These are phyloP conservation scores for Clonostachys chloroleuca DNA, from an alignment of 2,329 filamentous ascomycete species.

Conservation along the genomic window DNA sequence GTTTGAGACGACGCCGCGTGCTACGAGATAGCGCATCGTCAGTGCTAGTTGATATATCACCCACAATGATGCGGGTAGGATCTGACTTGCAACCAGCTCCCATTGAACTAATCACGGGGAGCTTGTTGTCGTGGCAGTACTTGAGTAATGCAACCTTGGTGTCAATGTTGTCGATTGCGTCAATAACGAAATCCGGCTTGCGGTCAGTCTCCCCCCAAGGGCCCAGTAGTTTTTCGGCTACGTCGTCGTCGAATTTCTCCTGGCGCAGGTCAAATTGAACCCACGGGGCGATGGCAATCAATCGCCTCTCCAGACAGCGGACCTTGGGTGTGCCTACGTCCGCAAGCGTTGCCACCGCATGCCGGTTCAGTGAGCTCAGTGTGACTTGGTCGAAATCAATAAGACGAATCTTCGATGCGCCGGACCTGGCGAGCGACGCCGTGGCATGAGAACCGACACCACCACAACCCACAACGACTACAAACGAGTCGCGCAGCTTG, in stretches of 20 bases:
- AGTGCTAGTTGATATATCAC: constrained; percentile 82
- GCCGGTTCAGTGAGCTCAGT: constrained; percentile 88
- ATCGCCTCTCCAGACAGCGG: constrained; percentile 69
- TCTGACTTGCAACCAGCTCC: constrained; percentile 92
- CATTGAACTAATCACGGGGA: constrained; percentile 92
- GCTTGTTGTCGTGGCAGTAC: constrained; percentile 73
- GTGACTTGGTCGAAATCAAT: constrained; percentile 98
- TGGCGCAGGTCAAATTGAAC: constrained; percentile 81
- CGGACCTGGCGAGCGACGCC: constrained; percentile 81
- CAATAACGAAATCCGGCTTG: constrained; percentile 82
- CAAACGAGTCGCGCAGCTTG: constrained; percentile 75
- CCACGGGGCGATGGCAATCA: constrained; percentile 90
- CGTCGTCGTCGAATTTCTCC: constrained; percentile 72
- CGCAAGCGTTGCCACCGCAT: constrained; percentile 88
- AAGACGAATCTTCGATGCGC: constrained; percentile 80
- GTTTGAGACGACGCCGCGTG: constrained; percentile 75
- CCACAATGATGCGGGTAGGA: constrained; percentile 78
- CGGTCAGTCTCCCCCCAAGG: constrained; percentile 57
- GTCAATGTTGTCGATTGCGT: constrained; percentile 98
- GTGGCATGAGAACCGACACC: constrained; percentile 92
- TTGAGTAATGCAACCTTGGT: constrained; percentile 89
- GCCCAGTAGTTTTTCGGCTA: constrained; percentile 62
- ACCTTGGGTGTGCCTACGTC: constrained; percentile 95
- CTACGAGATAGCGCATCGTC: constrained; percentile 86
- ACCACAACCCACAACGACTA: constrained; percentile 88